phyloP scores from a whole-genome alignment of 345 rosid genomes.

The Citropsis articulata region DNA sequence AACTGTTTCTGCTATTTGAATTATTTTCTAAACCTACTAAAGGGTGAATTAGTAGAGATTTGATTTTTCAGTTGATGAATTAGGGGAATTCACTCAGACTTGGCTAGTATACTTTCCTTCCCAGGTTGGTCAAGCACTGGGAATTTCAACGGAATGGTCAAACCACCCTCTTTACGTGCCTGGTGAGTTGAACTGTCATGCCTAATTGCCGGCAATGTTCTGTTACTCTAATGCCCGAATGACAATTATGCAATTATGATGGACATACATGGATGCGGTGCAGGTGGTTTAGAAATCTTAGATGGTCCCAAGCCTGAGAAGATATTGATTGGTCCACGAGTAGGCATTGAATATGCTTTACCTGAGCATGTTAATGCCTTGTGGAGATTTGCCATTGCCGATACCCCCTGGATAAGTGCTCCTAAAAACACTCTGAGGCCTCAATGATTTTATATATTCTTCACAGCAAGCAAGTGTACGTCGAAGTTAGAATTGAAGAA shows the following conservation, averaged over 20 bases:
- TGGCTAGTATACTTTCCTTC: not conserved
- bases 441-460: constrained; percentile 3
- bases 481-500: not conserved
- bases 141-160: constrained; percentile 87
- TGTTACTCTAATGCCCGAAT: not conserved
- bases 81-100: not conserved
- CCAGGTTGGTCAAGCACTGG: constrained; percentile 95
- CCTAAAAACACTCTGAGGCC: constrained; percentile 78
- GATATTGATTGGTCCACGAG: constrained; percentile 75
- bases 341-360: constrained; percentile 84
- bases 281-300: constrained; percentile 86
- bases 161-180: constrained; percentile 75
- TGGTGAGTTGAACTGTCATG: constrained; percentile 41
- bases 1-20: not conserved
- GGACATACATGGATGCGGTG: not conserved
- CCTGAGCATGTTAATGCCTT: constrained; percentile 73
- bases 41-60: not conserved
- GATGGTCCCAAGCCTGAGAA: constrained; percentile 82
- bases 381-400: constrained; percentile 94
- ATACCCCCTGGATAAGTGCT: constrained; percentile 86
- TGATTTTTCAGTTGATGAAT: not conserved
- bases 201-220: not conserved
- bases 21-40: not conserved
- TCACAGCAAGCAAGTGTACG: not conserved
- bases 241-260: constrained; percentile 2